These are phyloP conservation scores for Candida taoyuanica DNA, from an alignment of 805 yeast genomes.

Conservation along the genomic window DNA sequence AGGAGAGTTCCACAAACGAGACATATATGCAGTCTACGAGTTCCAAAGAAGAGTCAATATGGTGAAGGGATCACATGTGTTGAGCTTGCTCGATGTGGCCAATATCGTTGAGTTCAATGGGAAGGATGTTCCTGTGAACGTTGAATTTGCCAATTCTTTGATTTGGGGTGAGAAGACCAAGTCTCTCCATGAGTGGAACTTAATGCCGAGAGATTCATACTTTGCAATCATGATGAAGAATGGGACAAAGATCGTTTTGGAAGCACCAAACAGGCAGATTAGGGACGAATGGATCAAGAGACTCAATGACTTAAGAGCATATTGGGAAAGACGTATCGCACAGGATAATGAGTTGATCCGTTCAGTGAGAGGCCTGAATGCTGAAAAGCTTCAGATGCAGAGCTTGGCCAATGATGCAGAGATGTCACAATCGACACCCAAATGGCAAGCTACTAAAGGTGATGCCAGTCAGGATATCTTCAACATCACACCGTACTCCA, in stretches of 20 bases:
- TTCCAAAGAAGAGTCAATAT: slow-evolving; percentile 56
- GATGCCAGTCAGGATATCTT: slow-evolving; percentile 48
- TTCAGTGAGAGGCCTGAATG: slow-evolving; percentile 39
- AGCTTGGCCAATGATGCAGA: slow-evolving; percentile 51
- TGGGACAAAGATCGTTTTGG: slow-evolving; percentile 44
- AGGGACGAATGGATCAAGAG: slow-evolving; percentile 67
- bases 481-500: slow-evolving; percentile 53
- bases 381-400: slow-evolving; percentile 41
- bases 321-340: slow-evolving; percentile 52
- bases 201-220: slow-evolving; percentile 38
- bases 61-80: slow-evolving; percentile 52
- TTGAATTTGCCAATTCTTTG: slow-evolving; percentile 29
- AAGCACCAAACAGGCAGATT: slow-evolving; percentile 45
- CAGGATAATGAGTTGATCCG: slow-evolving; percentile 33
- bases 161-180: slow-evolving; percentile 25
- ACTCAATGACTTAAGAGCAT: slow-evolving; percentile 39
- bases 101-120: slow-evolving; percentile 34
- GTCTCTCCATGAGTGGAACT: slow-evolving; percentile 20
- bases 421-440: slow-evolving; percentile 39
- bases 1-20: slow-evolving; percentile 44
- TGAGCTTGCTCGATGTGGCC: slow-evolving; percentile 53
- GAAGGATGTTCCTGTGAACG: slow-evolving; percentile 22
- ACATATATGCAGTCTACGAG: slow-evolving; percentile 58
- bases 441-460: slow-evolving; percentile 53
- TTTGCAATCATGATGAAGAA: slow-evolving; percentile 48